A percentile compares a stretch with the other conserved stretches of the same genome.
Conservation (phyloP, 2,329 filamentous ascomycete genomes). For the Pestalotiopsis fici region DNA sequence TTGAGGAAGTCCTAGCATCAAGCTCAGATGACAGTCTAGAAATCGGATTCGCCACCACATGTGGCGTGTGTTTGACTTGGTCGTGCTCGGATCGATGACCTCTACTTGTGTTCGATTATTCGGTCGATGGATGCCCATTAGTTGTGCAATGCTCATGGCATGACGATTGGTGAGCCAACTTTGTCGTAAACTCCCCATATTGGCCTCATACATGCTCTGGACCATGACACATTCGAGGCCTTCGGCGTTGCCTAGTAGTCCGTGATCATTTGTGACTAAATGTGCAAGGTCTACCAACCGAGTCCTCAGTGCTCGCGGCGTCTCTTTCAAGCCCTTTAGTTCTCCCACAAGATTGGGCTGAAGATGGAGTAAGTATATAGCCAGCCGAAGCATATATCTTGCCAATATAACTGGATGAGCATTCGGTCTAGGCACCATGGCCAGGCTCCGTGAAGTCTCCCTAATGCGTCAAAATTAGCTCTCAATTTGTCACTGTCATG, state of each 20-base stretch:
- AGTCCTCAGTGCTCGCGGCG: conserved; percentile 20
- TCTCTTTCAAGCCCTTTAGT: conserved; percentile 11
- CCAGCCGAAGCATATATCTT: conserved; percentile 38
- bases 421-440: background rate
- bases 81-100: too few species aligned
- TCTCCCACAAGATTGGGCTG: conserved; percentile 8
- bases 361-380: conserved; percentile 35
- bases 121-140: conserved; percentile 34
- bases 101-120: conserved; percentile 20
- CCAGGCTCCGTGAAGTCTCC: conserved; percentile 16
- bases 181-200: conserved; percentile 44
- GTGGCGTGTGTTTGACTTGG: conserved; percentile 23
- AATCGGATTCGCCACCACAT: conserved; percentile 49
- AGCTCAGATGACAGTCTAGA: conserved; percentile 46
- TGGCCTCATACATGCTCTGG: conserved; percentile 46
- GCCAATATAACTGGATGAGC: conserved; percentile 44
- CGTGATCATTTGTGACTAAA: conserved; percentile 46
- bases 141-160: conserved; percentile 44
- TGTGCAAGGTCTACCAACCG: conserved; percentile 18
- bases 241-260: conserved; percentile 44
- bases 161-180: conserved; percentile 47
- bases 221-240: conserved; percentile 53
- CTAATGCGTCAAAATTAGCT: too few species aligned
- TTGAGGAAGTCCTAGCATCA: conserved; percentile 48
- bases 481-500: too few species aligned